Percentiles rank a stretch among this genome's conserved stretches.
Conservation (phyloP, 176 grass and related monocot species). For the Tillandsia fasciculata region DNA sequence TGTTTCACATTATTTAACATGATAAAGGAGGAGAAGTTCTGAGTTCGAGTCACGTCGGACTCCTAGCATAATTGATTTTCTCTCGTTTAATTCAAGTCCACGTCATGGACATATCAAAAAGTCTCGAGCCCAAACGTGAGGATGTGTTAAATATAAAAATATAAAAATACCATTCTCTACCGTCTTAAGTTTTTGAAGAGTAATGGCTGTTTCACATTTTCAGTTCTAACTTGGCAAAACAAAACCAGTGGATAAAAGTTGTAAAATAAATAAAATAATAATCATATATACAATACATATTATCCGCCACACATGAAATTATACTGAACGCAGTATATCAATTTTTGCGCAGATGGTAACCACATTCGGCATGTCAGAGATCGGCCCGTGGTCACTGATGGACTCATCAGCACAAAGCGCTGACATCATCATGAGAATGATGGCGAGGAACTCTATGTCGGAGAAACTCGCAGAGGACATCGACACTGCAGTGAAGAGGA, state of each 20-base stretch:
- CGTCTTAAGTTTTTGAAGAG: too few species aligned
- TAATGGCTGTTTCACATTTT: too few species aligned
- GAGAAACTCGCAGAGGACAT: constrained; percentile 93
- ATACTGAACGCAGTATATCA: constrained; percentile 9
- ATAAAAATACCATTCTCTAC: too few species aligned
- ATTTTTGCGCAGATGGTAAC: constrained; percentile 71
- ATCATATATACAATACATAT: neutral
- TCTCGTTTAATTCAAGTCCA: too few species aligned
- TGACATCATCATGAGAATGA: constrained; percentile 95
- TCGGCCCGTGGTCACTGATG: constrained; percentile 97
- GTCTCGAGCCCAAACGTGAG: too few species aligned
- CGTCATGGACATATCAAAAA: too few species aligned
- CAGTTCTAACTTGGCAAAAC: too few species aligned
- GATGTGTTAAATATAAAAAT: too few species aligned
- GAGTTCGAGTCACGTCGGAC: too few species aligned
- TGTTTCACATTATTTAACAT: too few species aligned
- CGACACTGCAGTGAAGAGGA: constrained; percentile 59
- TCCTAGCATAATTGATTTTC: too few species aligned
- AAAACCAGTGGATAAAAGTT: neutral
- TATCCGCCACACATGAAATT: neutral
- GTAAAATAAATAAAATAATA: neutral
- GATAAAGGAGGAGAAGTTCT: too few species aligned
- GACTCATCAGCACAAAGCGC: constrained; percentile 54
- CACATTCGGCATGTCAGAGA: constrained; percentile 92
- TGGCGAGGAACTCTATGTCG: constrained; percentile 96